Percentiles rank a stretch among this genome's conserved stretches.
Conservation (phyloP, 140 eudicot species). For the Oenanthe javanica region DNA sequence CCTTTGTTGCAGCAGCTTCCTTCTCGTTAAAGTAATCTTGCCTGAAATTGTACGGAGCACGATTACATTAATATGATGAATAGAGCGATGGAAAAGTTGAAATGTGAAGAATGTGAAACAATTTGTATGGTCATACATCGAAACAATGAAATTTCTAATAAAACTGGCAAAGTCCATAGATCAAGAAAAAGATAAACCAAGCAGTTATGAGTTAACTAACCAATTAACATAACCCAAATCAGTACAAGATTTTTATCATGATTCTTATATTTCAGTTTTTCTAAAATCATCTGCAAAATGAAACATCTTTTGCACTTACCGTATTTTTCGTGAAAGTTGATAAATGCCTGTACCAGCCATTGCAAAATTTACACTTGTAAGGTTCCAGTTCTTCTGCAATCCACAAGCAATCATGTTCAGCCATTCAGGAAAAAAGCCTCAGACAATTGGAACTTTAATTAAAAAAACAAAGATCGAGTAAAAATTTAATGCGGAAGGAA, state of each 20-base stretch:
- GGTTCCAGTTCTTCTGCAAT: conserved; percentile 98
- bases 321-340: conserved; percentile 76
- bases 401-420: conserved; percentile 17
- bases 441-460: not conserved
- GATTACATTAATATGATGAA: not conserved
- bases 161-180: no score
- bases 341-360: conserved; percentile 93
- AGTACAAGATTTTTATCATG: no score
- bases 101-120: not conserved
- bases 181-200: no score
- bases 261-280: no score
- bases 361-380: conserved; percentile 80
- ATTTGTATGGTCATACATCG: not conserved
- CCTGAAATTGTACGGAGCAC: conserved; percentile 25
- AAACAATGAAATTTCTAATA: not conserved
- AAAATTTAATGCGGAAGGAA: no score
- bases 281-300: not conserved
- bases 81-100: not conserved
- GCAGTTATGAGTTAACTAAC: no score
- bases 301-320: conserved; percentile 22
- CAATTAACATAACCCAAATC: no score
- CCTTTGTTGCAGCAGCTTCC: conserved; percentile 42
- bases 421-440: not conserved
- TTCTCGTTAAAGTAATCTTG: conserved; percentile 57
- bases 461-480: no score